A percentile compares a stretch with the other conserved stretches of the same genome.
These are phyloP conservation scores for Astragalus glycyphyllos DNA, from an alignment of 306 rosid genomes.

Conservation along the genomic window DNA sequence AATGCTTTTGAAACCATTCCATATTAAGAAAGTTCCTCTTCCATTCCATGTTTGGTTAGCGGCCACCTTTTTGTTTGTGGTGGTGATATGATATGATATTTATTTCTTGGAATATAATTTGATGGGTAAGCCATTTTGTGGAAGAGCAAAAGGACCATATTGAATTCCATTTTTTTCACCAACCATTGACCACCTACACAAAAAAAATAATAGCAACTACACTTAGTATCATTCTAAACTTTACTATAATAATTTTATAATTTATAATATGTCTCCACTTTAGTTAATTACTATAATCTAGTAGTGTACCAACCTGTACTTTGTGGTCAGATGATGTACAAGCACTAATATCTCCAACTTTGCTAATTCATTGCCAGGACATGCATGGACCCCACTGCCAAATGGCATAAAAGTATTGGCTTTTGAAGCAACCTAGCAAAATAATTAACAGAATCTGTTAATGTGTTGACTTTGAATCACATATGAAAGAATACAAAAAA, in stretches of 20 bases:
- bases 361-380: constrained; percentile 96
- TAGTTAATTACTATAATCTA: background rate
- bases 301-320: constrained; percentile 67
- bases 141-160: constrained; percentile 95
- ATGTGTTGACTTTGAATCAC: constrained; percentile 20
- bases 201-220: background rate
- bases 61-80: background rate
- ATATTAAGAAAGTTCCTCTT: constrained; percentile 31
- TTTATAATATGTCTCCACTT: constrained; percentile 3
- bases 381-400: constrained; percentile 90
- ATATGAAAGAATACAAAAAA: background rate
- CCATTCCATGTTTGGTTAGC: constrained; percentile 27
- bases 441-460: constrained; percentile 32
- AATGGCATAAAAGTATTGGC: constrained; percentile 92
- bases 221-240: constrained; percentile 20
- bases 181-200: constrained; percentile 71
- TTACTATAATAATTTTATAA: constrained; percentile 28
- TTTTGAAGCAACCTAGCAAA: constrained; percentile 71
- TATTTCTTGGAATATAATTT: constrained; percentile 52
- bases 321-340: constrained; percentile 83
- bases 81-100: background rate
- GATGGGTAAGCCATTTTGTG: constrained; percentile 86
- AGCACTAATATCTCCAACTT: constrained; percentile 86
- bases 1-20: constrained; percentile 26
- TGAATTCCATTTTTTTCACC: constrained; percentile 81